Conservation (phyloP, 1,139 yeast genomes). For the Oligophagozyma castellii region DNA sequence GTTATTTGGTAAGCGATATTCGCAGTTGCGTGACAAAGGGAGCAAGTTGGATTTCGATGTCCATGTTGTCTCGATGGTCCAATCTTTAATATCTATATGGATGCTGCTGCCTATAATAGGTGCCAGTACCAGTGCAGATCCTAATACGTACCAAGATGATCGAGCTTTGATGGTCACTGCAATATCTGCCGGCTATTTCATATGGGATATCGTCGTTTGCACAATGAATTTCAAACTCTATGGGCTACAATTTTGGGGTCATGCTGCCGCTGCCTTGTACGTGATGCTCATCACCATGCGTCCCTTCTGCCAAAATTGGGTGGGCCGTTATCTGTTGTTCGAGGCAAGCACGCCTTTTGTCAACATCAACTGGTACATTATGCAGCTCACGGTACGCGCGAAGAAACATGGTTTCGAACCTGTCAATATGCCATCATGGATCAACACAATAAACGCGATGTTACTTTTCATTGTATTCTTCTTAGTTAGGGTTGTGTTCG, state of each 20-base stretch:
- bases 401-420: slow-evolving; percentile 6
- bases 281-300: slow-evolving; percentile 50
- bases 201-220: slow-evolving; percentile 79
- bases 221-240: slow-evolving; percentile 43
- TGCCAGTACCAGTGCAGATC: slow-evolving; percentile 13
- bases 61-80: slow-evolving; percentile 81
- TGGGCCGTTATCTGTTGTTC: slow-evolving; percentile 71
- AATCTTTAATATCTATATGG: slow-evolving; percentile 47
- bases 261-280: slow-evolving; percentile 40
- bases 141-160: slow-evolving; percentile 42
- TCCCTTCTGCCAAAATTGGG: slow-evolving; percentile 73
- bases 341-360: slow-evolving; percentile 93
- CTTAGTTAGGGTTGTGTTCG: slow-evolving; percentile 73
- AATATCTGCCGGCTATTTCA: slow-evolving; percentile 68
- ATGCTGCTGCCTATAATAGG: slow-evolving; percentile 15
- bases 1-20: slow-evolving; percentile 37
- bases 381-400: slow-evolving; percentile 40
- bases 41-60: slow-evolving; percentile 61
- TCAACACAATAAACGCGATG: slow-evolving; percentile 61
- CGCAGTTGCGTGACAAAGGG: slow-evolving; percentile 29
- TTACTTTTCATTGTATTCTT: slow-evolving; percentile 59
- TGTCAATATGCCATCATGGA: slow-evolving; percentile 35
- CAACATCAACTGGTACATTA: slow-evolving; percentile 82
- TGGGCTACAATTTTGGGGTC: slow-evolving; percentile 73
- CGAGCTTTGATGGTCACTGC: slow-evolving; percentile 64